Base-by-base conservation (phyloP, 768 basidiomycete genomes). In the Lyophyllum atratum region DNA sequence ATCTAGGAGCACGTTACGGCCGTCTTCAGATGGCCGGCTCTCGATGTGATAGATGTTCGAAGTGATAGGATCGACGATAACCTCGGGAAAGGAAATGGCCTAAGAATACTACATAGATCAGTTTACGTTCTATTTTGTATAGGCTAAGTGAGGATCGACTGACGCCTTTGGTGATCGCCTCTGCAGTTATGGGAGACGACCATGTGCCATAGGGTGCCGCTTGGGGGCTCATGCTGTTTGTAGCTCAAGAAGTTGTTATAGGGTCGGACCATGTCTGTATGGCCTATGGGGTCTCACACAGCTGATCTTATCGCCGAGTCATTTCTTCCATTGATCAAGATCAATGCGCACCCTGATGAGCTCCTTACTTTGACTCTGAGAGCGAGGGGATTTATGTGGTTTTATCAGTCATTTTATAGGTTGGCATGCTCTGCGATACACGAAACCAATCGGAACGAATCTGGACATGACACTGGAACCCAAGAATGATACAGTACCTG, bases 161-260 rank as follows among this genome's bases (percentile, higher is more conserved):
- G 59, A 75, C 75, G 46, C 73, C 72, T 66, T 80, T 72, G 3
- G 81, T 77, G 56, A 87, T 75, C 29, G 75, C 70, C 40, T 84
- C 80, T 19, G 82, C 72, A 1, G 80, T 78, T 54, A 89, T 78
- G 4, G 82, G 77, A 1, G 85, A 85, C 4, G 72, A 68, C 86
- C 88, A 90, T 21, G 80, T 81, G 24, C 86, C 88, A 64, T 78
- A 89, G 0, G 85, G 82, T 7, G 84, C 83, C 50, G 42, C 54
- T 49, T 60, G 42, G 24, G 46, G 34, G 25, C 15, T 40, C 65
- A 64, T 66, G n/a, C 21, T 37, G 22, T 4, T 14, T 39, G 6
- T 17, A 31, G 33, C 15, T 46, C 12, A 29, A 45, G 8, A 3
- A 8, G 15, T 22, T 45, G 21, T 24, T 9, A 6, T 6, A 4